These are phyloP conservation scores for Aspergillus transmontanensis DNA, from an alignment of 2,329 filamentous ascomycete species.

Conservation along the genomic window DNA sequence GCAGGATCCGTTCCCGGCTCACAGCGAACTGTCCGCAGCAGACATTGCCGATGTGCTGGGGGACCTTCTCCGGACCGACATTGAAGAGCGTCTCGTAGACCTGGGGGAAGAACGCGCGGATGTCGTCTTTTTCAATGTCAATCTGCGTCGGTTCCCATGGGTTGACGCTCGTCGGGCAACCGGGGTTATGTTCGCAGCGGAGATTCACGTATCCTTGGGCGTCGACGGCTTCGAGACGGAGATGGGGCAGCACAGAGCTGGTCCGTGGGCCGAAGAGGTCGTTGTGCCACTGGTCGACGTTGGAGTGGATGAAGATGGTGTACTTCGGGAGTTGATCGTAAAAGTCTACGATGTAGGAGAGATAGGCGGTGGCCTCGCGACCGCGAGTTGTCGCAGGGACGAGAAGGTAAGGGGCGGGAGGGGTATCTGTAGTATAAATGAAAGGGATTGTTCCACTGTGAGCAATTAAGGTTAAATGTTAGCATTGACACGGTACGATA, in stretches of 20 bases:
- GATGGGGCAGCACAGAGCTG: slow-evolving; percentile 28
- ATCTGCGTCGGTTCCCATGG: slow-evolving; percentile 27
- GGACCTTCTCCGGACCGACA: slow-evolving; percentile 25
- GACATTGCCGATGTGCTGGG: slow-evolving; percentile 31
- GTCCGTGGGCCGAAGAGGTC: slow-evolving; percentile 46
- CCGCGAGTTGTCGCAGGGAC: slow-evolving; percentile 47
- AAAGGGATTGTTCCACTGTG: slow-evolving; percentile 24
- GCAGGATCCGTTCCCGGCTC: slow-evolving; percentile 31
- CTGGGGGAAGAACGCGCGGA: slow-evolving; percentile 30
- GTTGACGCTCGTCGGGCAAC: slow-evolving; percentile 44
- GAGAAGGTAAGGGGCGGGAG: slow-evolving; percentile 26
- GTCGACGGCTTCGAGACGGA: slow-evolving; percentile 41
- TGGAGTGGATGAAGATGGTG: slow-evolving; percentile 63
- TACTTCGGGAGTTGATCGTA: slow-evolving; percentile 63
- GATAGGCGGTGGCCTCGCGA: slow-evolving; percentile 64
- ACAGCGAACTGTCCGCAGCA: slow-evolving; percentile 42
- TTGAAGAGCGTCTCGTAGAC: slow-evolving; percentile 30
- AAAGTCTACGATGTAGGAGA: slow-evolving; percentile 63
- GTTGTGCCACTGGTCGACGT: slow-evolving; percentile 61
- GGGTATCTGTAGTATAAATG: slow-evolving; percentile 32
- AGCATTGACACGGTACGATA: background rate
- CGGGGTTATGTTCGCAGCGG: slow-evolving; percentile 38
- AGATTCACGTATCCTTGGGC: slow-evolving; percentile 44
- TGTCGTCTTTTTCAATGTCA: slow-evolving; percentile 27
- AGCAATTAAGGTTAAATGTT: background rate